phyloP scores from a whole-genome alignment of 768 basidiomycete species.

The Termitomyces sp. region DNA sequence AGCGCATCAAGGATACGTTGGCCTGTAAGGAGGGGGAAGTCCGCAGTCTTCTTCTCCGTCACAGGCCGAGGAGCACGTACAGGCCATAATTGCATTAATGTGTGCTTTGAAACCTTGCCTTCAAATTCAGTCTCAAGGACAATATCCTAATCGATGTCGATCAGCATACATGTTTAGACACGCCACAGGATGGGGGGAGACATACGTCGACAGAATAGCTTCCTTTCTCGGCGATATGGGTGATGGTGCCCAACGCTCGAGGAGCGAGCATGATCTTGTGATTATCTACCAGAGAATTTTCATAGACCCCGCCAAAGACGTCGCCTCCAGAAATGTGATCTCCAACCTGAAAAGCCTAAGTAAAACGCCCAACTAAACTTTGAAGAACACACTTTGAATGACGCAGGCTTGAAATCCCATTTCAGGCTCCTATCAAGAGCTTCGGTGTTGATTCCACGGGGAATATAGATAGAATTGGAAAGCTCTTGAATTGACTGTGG shows the following conservation, averaged over 20 bases:
- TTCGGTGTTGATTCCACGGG: conserved; percentile 97
- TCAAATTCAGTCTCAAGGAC: conserved; percentile 98
- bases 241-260: conserved; percentile 92
- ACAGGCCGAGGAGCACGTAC: conserved; percentile 96
- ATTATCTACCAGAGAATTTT: conserved; percentile 94
- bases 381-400: conserved; percentile 57
- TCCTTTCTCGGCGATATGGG: conserved; percentile 90
- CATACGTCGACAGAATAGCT: conserved; percentile 87
- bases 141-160: conserved; percentile 58
- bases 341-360: conserved; percentile 58
- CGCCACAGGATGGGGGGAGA: conserved; percentile 9
- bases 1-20: conserved; percentile 96
- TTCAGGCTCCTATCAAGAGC: conserved; percentile 82
- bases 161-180: neutral
- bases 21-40: conserved; percentile 90
- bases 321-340: conserved; percentile 98
- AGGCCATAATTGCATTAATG: conserved; percentile 98
- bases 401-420: conserved; percentile 92
- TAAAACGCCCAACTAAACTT: neutral
- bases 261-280: conserved; percentile 98
- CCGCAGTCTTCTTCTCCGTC: conserved; percentile 91
- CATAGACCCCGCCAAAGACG: conserved; percentile 92
- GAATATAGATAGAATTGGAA: conserved; percentile 99
- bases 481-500: conserved; percentile 85
- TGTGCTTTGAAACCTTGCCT: conserved; percentile 89